Conservation (phyloP, 139 green algal genomes). For the Limnomonas spitsbergensis region DNA sequence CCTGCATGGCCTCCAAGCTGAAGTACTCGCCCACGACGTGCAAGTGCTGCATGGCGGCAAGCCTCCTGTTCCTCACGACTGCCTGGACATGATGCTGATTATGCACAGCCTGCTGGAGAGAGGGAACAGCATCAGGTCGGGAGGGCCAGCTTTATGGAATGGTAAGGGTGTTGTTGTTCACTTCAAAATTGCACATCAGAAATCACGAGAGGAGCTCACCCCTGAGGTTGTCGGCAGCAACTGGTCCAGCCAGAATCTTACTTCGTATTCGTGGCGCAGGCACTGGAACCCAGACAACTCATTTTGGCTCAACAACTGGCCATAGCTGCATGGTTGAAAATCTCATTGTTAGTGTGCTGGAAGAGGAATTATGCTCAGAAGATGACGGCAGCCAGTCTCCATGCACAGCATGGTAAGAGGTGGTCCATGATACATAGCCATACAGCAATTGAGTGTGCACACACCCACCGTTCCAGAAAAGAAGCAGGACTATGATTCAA, state of each 20-base stretch:
- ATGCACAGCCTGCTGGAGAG: background rate
- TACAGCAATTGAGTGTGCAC: background rate
- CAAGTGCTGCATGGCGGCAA: constrained; percentile 62
- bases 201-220: background rate
- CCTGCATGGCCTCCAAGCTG: constrained; percentile 60
- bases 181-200: background rate
- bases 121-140: background rate
- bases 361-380: too few species aligned
- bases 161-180: background rate
- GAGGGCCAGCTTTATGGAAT: background rate
- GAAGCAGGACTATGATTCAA: background rate
- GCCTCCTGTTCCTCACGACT: constrained; percentile 56
- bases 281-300: background rate
- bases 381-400: too few species aligned
- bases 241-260: background rate
- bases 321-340: constrained; percentile 6
- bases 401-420: background rate
- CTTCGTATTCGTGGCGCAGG: background rate
- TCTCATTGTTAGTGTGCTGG: background rate
- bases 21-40: constrained; percentile 61
- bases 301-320: background rate
- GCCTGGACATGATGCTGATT: background rate
- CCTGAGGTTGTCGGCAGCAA: background rate
- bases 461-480: background rate
- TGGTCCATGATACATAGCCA: background rate